These are phyloP conservation scores for Lepiota brunneoincarnata DNA, from an alignment of 768 basidiomycete species.

Conservation along the genomic window DNA sequence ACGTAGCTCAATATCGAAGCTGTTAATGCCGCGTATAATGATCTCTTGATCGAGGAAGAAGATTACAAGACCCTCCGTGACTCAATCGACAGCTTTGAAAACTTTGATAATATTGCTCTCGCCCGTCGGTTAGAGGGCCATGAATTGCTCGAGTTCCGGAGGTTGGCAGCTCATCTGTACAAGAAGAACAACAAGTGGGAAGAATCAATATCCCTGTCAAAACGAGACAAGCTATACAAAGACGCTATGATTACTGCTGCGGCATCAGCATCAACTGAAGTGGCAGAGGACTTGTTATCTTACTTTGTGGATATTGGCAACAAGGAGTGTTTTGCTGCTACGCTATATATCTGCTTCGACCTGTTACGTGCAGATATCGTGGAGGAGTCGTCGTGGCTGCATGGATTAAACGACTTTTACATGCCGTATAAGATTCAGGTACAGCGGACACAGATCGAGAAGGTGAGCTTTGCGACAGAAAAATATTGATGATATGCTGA, in stretches of 20 bases:
- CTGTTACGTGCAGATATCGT: constrained; percentile 90
- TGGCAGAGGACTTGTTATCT: constrained; percentile 90
- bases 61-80: constrained; percentile 97
- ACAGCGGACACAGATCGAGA: constrained; percentile 75
- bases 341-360: constrained; percentile 93
- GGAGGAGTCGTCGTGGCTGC: constrained; percentile 94
- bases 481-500: constrained; percentile 9
- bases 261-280: constrained; percentile 76
- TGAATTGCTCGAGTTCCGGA: constrained; percentile 90
- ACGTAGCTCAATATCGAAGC: constrained; percentile 88
- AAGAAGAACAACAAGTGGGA: constrained; percentile 99
- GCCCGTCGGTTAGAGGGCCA: constrained; percentile 87
- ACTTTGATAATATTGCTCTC: constrained; percentile 89
- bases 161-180: constrained; percentile 94
- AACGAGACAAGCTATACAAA: constrained; percentile 96
- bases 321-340: constrained; percentile 94
- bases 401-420: constrained; percentile 94
- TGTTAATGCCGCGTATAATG: constrained; percentile 97
- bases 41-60: constrained; percentile 98
- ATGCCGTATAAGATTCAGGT: constrained; percentile 96
- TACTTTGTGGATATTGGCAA: constrained; percentile 99
- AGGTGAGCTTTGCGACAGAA: constrained; percentile 37
- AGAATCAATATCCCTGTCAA: constrained; percentile 91
- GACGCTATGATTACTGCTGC: constrained; percentile 95
- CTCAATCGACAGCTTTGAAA: constrained; percentile 97